Evolutionary conservation across 768 basidiomycete species (phyloP), one percentile per base, ranked within the genome.

Genomic region (Candolleomyces eurysporus): DNA sequence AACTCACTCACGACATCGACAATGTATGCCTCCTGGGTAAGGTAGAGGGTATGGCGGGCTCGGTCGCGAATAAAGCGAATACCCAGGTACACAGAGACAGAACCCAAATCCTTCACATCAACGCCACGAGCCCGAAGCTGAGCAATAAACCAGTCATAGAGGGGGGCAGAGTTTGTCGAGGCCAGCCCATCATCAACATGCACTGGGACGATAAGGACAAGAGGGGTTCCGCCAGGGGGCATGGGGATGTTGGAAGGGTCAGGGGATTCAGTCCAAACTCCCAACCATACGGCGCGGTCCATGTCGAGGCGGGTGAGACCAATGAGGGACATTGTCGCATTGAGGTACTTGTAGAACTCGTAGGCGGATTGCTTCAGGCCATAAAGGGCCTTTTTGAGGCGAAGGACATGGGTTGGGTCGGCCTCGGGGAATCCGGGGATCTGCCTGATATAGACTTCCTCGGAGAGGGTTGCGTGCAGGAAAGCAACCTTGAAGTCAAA

Each of bases 351-450:
- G 54, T 71, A 66, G 67, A 73, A 75, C 31, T 65, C 60, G 5
- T 62, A 57, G 0, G 63, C 65, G 2, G 76, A 69, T 60, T 78
- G 76, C 2, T 66, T 63, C 1, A 79, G 66, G 3, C 78, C 75
- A 65, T 79, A 79, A 1, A 79, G 57, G 0, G 70, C 67, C 14
- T 65, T 65, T 19, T 64, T 16, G 0, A 71, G 36, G 3, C 53
- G 61, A 8, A 67, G 50, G 5, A 72, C 65, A 4, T 45, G 42
- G 1, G n/a, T 2, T 3, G 64, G 48, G 43, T 66, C 57, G 16
- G 26, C 13, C 2, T 63, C 61, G 0, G 70, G 68, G 57, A 64
- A 71, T 5, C 67, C 65, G 26, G 64, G 64, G 31, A 68, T 64
- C 42, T 69, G 67, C 6, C 57, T 62, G 21, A 52, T 48, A 32